Conservation (phyloP, 2,329 filamentous ascomycete species). For the Stemphylium beticola region DNA sequence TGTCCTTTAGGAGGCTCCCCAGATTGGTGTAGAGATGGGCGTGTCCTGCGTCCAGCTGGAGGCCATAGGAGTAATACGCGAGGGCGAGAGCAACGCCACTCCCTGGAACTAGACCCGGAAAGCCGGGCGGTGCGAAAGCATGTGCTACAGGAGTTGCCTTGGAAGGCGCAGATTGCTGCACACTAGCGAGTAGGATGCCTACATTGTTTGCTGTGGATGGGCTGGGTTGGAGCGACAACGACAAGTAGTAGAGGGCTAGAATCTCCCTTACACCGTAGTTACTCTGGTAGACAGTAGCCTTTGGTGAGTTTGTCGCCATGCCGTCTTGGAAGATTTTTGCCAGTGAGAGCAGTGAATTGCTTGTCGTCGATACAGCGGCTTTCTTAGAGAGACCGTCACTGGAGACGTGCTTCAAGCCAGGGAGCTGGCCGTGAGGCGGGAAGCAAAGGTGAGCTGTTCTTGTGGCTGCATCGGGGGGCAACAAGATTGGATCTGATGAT, state of each 20-base stretch:
- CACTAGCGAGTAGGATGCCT: conserved; percentile 91
- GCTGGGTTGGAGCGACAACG: conserved; percentile 90
- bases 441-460: conserved; percentile 86
- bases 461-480: conserved; percentile 83
- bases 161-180: conserved; percentile 71
- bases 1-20: conserved; percentile 93
- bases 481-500: conserved; percentile 69
- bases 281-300: conserved; percentile 62
- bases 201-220: conserved; percentile 99
- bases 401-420: conserved; percentile 74
- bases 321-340: conserved; percentile 98
- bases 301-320: conserved; percentile 75
- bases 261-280: conserved; percentile 88
- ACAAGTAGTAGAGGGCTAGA: conserved; percentile 91
- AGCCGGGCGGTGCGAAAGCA: conserved; percentile 48
- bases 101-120: conserved; percentile 82
- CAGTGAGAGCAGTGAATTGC: conserved; percentile 90
- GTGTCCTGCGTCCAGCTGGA: conserved; percentile 84
- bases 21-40: conserved; percentile 97
- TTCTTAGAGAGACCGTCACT: conserved; percentile 73
- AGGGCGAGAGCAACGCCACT: conserved; percentile 88
- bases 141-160: conserved; percentile 52
- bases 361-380: conserved; percentile 88
- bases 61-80: conserved; percentile 93
- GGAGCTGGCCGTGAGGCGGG: conserved; percentile 73